phyloP scores from a whole-genome alignment of 352 stramenopile species.

The Halophytophthora polymorphica region DNA sequence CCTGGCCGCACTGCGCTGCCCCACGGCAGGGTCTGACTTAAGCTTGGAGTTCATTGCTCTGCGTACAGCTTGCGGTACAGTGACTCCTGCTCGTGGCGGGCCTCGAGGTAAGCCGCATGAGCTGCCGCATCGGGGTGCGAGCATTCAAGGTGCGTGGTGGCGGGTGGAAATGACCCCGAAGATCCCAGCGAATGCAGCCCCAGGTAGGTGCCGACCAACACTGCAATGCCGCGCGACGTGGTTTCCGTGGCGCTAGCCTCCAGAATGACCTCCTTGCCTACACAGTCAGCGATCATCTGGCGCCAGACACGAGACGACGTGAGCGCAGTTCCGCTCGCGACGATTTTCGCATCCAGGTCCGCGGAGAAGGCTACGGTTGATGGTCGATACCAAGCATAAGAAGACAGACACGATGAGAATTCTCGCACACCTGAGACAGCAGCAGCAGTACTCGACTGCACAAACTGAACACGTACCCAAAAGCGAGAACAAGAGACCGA shows the following conservation, averaged over 20 bases:
- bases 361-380: constrained; percentile 32
- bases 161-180: constrained; percentile 25
- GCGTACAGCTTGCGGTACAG: constrained; percentile 74
- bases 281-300: constrained; percentile 83
- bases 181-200: constrained; percentile 50
- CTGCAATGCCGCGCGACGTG: constrained; percentile 80
- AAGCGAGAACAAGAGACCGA: constrained; percentile 82
- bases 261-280: constrained; percentile 70
- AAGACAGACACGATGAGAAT: neutral
- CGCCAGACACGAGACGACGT: constrained; percentile 79
- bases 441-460: neutral
- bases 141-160: constrained; percentile 23
- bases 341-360: constrained; percentile 46
- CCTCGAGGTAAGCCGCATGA: constrained; percentile 59
- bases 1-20: too few relatives aligned
- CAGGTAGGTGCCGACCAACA: constrained; percentile 64
- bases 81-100: constrained; percentile 62
- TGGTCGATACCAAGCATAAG: neutral
- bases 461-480: constrained; percentile 44
- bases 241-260: constrained; percentile 66
- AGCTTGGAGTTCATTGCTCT: constrained; percentile 21
- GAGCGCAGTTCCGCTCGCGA: constrained; percentile 81
- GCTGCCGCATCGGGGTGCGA: constrained; percentile 41
- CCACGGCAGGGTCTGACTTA: too few relatives aligned
- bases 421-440: neutral